phyloP scores from a whole-genome alignment of 495 filamentous ascomycete species.

The Penicillium paradoxum region DNA sequence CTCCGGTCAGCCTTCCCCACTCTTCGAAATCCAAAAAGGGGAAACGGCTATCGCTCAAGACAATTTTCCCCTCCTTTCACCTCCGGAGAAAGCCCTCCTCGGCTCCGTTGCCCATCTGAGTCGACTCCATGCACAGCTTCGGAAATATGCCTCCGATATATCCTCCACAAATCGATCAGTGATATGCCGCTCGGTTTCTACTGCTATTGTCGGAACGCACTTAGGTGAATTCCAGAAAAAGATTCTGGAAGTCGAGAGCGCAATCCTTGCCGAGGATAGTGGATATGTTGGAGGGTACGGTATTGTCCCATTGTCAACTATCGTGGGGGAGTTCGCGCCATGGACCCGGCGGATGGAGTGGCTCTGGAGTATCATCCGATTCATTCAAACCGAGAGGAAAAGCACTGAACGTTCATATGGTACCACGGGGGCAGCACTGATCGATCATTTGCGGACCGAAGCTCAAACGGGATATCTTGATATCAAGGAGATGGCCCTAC shows the following conservation, averaged over 20 bases:
- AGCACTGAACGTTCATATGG: slow-evolving; percentile 16
- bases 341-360: slow-evolving; percentile 84
- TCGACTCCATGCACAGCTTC: slow-evolving; percentile 66
- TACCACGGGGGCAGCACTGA: slow-evolving; percentile 63
- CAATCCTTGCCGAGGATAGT: slow-evolving; percentile 65
- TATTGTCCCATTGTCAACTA: slow-evolving; percentile 81
- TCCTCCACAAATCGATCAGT: slow-evolving; percentile 65
- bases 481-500: slow-evolving; percentile 66
- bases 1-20: slow-evolving; percentile 84
- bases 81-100: slow-evolving; percentile 78
- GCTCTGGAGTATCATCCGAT: slow-evolving; percentile 67
- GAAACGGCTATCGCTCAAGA: slow-evolving; percentile 35
- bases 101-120: slow-evolving; percentile 68
- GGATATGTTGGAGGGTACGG: slow-evolving; percentile 80
- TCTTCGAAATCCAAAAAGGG: slow-evolving; percentile 53
- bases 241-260: slow-evolving; percentile 76
- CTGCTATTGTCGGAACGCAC: slow-evolving; percentile 65
- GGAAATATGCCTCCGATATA: slow-evolving; percentile 56
- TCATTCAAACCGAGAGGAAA: slow-evolving; percentile 49
- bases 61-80: slow-evolving; percentile 56
- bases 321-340: slow-evolving; percentile 75
- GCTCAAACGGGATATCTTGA: slow-evolving; percentile 85
- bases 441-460: slow-evolving; percentile 67
- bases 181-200: slow-evolving; percentile 84
- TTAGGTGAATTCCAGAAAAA: slow-evolving; percentile 75